These are phyloP conservation scores for Vararia minispora DNA, from an alignment of 768 basidiomycete species.

Conservation along the genomic window DNA sequence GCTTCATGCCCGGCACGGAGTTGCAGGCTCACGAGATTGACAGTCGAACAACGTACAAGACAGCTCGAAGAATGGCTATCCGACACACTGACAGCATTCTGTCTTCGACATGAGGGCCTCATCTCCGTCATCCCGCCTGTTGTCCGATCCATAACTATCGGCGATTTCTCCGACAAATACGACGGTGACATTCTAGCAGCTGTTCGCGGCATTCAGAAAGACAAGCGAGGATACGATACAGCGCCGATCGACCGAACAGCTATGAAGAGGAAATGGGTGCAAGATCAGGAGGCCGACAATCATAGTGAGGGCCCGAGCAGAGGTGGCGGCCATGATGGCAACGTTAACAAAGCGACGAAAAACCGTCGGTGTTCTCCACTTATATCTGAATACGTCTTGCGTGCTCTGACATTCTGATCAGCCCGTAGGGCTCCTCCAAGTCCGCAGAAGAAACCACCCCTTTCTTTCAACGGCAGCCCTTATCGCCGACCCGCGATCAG, in stretches of 20 bases:
- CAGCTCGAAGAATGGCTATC: slow-evolving; percentile 70
- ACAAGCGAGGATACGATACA: slow-evolving; percentile 39
- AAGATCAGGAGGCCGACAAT: slow-evolving; percentile 43
- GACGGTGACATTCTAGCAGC: slow-evolving; percentile 66
- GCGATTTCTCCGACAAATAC: slow-evolving; percentile 71
- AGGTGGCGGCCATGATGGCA: slow-evolving; percentile 6
- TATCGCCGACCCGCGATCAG: slow-evolving; percentile 13
- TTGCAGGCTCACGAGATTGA: neutral
- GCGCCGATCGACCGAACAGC: slow-evolving; percentile 52
- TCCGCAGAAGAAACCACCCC: slow-evolving; percentile 37
- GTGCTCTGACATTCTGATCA: slow-evolving; percentile 8
- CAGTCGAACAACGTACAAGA: slow-evolving; percentile 64
- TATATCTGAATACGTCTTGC: neutral
- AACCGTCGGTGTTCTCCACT: slow-evolving; percentile 8
- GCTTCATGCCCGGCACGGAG: slow-evolving; percentile 1
- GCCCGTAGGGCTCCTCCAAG: slow-evolving; percentile 46
- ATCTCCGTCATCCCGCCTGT: slow-evolving; percentile 66
- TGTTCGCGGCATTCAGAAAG: slow-evolving; percentile 56
- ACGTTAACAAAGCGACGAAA: slow-evolving; percentile 16
- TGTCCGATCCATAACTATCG: slow-evolving; percentile 61
- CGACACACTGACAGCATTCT: slow-evolving; percentile 64
- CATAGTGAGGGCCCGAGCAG: slow-evolving; percentile 21
- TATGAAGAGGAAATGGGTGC: slow-evolving; percentile 71
- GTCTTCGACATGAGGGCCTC: slow-evolving; percentile 62
- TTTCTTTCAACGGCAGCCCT: neutral